These are phyloP conservation scores for Nakazawaea sp. DNA, from an alignment of 805 yeast species.

Conservation along the genomic window DNA sequence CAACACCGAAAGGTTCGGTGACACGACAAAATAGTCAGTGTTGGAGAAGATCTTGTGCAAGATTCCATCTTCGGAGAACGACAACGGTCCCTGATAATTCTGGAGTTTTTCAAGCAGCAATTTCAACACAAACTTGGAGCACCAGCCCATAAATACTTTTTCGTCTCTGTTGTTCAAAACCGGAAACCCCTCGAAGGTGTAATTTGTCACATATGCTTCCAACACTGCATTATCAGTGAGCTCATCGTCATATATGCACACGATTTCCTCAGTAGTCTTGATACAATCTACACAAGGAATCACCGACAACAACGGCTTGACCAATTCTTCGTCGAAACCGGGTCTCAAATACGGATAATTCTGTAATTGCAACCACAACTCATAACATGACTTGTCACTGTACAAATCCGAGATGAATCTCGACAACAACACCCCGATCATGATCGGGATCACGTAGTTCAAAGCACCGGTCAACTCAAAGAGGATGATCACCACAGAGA, in stretches of 20 bases:
- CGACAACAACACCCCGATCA: conserved; percentile 74
- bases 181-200: conserved; percentile 34
- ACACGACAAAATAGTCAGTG: conserved; percentile 19
- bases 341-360: conserved; percentile 35
- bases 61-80: conserved; percentile 10
- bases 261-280: conserved; percentile 23
- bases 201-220: conserved; percentile 12
- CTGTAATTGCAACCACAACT: conserved; percentile 39
- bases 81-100: conserved; percentile 1
- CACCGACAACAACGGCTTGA: conserved; percentile 30
- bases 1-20: conserved; percentile 23
- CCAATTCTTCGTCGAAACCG: conserved; percentile 26
- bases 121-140: conserved; percentile 30
- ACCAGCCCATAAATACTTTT: conserved; percentile 34
- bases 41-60: conserved; percentile 10
- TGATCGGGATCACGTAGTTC: conserved; percentile 75
- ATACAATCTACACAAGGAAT: conserved; percentile 26
- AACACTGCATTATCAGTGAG: conserved; percentile 22
- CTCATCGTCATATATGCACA: conserved; percentile 23
- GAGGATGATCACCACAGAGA: conserved; percentile 71
- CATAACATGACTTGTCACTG: conserved; percentile 57
- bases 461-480: conserved; percentile 86
- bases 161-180: conserved; percentile 28
- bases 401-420: conserved; percentile 66
- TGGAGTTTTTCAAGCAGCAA: conserved; percentile 19